Conservation (phyloP, 306 rosid genomes). For the Cajanus cajan region DNA sequence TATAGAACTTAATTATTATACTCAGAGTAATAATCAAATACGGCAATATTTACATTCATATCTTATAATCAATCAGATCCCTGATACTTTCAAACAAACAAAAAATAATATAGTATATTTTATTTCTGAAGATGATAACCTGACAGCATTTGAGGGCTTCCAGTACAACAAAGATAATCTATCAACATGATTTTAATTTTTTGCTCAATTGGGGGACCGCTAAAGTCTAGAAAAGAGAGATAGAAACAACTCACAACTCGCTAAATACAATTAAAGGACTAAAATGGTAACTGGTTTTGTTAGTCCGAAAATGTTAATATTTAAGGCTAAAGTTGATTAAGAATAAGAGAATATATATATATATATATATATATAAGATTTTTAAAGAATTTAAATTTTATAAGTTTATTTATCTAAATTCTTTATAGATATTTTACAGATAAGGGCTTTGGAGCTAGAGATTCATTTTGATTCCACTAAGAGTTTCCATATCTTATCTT, state of each 20-base stretch:
- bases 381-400: no score
- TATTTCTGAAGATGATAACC: not conserved
- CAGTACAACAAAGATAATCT: conserved; percentile 11
- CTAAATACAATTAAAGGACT: not conserved
- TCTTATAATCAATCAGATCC: not conserved
- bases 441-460: no score
- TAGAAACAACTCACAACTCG: not conserved
- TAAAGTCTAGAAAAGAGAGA: not conserved
- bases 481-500: no score
- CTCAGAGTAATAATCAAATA: not conserved
- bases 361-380: no score
- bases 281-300: not conserved
- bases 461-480: no score
- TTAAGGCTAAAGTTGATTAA: no score
- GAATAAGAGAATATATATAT: no score
- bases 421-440: no score
- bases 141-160: not conserved
- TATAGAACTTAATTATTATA: not conserved
- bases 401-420: no score
- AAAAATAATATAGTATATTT: not conserved
- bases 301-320: not conserved
- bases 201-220: conserved; percentile 1
- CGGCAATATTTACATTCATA: not conserved
- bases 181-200: conserved; percentile 10
- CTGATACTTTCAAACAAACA: not conserved